Conservation (phyloP, 139 green algal species). For the Chlorella vulgaris region DNA sequence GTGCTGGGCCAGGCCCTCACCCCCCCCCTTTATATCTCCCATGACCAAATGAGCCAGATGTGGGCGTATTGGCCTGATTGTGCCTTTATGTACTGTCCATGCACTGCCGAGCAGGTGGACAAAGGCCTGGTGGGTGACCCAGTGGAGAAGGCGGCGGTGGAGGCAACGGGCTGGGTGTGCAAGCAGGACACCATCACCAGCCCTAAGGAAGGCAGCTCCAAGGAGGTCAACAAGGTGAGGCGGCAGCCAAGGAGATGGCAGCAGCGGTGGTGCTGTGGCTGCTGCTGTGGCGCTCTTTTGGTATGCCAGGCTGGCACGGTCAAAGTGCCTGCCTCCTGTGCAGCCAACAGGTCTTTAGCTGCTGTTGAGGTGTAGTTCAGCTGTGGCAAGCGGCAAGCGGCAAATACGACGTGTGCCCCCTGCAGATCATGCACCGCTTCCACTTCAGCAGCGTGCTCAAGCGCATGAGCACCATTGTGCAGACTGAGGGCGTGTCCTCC, state of each 20-base stretch:
- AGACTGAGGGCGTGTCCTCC: conserved; percentile 38
- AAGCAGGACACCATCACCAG: conserved; percentile 27
- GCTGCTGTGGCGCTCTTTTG: too few species aligned
- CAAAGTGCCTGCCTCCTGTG: not conserved
- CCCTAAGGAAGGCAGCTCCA: not conserved
- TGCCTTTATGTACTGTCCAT: too few species aligned
- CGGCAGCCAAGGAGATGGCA: not conserved
- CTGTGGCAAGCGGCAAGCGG: too few species aligned
- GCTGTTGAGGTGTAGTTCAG: too few species aligned
- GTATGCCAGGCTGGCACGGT: too few species aligned
- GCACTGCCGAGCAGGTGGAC: conserved; percentile 23
- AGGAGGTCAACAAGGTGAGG: conserved; percentile 26
- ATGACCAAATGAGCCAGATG: too few species aligned
- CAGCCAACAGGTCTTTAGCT: too few species aligned
- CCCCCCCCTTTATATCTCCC: too few species aligned
- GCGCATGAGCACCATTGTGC: conserved; percentile 86
- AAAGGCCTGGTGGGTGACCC: conserved; percentile 84
- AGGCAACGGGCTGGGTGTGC: conserved; percentile 44
- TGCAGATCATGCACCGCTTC: conserved; percentile 78
- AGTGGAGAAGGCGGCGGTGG: conserved; percentile 80
- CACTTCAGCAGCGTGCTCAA: conserved; percentile 93
- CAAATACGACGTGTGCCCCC: not conserved
- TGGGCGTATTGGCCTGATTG: too few species aligned
- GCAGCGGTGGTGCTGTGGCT: not conserved
- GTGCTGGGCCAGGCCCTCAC: too few species aligned